These are phyloP conservation scores for Austroboletus festivus DNA, from an alignment of 768 basidiomycete species.

Conservation along the genomic window DNA sequence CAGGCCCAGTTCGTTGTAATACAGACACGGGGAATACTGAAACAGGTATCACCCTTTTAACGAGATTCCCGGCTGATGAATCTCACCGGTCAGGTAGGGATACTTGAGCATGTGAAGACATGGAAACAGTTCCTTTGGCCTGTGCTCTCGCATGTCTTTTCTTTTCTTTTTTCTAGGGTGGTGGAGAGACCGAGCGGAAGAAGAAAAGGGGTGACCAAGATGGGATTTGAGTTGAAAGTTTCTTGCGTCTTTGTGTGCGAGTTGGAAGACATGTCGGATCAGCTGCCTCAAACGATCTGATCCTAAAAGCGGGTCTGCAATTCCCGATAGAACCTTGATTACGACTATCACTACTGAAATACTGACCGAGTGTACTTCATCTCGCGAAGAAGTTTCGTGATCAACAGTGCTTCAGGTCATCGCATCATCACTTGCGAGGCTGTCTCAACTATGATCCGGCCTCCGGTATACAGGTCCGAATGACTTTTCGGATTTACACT, in stretches of 20 bases:
- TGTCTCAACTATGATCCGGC: conserved; percentile 18
- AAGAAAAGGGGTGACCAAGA: conserved; percentile 1
- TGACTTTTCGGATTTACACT: conserved; percentile 16
- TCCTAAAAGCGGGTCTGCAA: neutral
- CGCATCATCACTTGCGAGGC: conserved; percentile 13
- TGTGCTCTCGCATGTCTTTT: conserved; percentile 8
- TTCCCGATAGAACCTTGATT: conserved; percentile 11
- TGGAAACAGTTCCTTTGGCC: conserved; percentile 6
- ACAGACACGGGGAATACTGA: conserved; percentile 17
- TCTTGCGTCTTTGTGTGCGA: conserved; percentile 5
- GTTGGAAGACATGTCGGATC: neutral
- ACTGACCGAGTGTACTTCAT: conserved; percentile 17
- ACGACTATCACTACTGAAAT: conserved; percentile 1
- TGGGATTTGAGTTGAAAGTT: neutral
- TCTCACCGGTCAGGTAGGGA: conserved; percentile 20
- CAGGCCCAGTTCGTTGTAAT: conserved; percentile 8
- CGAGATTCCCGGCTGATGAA: conserved; percentile 25
- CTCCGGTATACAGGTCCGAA: conserved; percentile 7
- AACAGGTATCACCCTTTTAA: conserved; percentile 28
- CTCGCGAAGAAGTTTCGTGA: conserved; percentile 13
- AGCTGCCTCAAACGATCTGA: neutral
- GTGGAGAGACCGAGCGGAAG: neutral
- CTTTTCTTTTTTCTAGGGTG: conserved; percentile 2
- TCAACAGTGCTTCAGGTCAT: neutral
- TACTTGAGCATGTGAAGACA: conserved; percentile 24